These are phyloP conservation scores for Neurospora sp. DNA, from an alignment of 495 filamentous ascomycete genomes.

Conservation along the genomic window DNA sequence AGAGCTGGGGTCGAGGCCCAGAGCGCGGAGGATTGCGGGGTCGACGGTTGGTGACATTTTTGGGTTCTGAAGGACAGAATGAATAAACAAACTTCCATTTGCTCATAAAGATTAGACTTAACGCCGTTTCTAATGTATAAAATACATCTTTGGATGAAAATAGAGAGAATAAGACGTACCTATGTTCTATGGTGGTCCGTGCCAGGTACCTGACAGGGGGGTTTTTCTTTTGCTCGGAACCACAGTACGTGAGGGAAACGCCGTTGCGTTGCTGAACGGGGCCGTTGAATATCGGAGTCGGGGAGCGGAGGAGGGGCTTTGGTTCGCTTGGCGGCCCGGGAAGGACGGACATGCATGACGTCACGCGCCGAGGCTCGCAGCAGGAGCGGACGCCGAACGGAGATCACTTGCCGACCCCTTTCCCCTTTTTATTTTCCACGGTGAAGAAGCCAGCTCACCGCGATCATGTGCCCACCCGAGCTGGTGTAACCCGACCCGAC, in stretches of 20 bases:
- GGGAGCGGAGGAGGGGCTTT: background rate
- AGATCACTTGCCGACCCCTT: background rate
- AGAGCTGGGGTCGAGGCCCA: slow-evolving; percentile 38
- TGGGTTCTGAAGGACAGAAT: too few relatives aligned
- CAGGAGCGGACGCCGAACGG: background rate
- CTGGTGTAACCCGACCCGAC: background rate
- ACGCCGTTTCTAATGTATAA: too few relatives aligned
- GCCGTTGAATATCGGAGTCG: background rate
- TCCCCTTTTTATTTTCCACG: background rate
- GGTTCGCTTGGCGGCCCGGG: background rate
- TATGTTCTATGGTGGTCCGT: too few relatives aligned
- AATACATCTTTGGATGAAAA: too few relatives aligned
- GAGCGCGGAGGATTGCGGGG: slow-evolving; percentile 49
- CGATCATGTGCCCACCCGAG: background rate
- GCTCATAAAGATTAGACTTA: too few relatives aligned
- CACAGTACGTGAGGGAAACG: background rate
- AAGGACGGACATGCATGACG: background rate
- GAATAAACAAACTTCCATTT: too few relatives aligned
- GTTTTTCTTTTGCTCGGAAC: too few relatives aligned
- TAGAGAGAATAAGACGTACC: too few relatives aligned
- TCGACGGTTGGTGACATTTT: slow-evolving; percentile 40
- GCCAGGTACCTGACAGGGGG: too few relatives aligned
- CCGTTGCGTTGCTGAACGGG: background rate
- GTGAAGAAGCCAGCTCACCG: background rate
- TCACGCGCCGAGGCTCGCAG: background rate